These are phyloP conservation scores for Rhodotorula paludigena DNA, from an alignment of 768 basidiomycete genomes.

Conservation along the genomic window DNA sequence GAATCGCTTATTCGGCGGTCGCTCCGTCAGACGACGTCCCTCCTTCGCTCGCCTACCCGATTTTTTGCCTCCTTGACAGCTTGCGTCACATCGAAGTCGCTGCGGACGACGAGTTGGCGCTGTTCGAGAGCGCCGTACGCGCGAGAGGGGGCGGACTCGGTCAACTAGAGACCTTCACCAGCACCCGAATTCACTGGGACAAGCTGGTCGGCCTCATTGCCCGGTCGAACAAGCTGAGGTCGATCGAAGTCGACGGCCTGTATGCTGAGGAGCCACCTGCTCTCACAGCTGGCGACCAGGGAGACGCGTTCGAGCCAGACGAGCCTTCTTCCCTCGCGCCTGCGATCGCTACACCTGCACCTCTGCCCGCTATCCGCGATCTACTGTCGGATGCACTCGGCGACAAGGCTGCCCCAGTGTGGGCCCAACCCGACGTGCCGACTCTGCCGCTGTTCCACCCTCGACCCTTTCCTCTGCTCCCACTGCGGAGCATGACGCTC, in stretches of 20 bases:
- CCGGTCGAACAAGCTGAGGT: too few species aligned
- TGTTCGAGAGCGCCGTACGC: background rate
- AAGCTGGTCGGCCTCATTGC: background rate
- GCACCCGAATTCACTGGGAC: constrained; percentile 2
- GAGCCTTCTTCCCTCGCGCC: too few species aligned
- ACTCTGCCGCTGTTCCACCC: too few species aligned
- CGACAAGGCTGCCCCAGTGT: too few species aligned
- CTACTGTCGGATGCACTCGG: too few species aligned
- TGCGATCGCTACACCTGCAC: too few species aligned
- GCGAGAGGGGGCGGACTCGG: background rate
- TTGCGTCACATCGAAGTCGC: background rate
- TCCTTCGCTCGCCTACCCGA: background rate
- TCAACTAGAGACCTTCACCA: background rate
- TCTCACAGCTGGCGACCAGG: too few species aligned
- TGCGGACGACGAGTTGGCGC: background rate
- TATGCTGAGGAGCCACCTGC: too few species aligned
- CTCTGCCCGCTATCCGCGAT: too few species aligned
- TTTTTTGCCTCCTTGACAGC: constrained; percentile 1
- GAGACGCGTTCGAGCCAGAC: too few species aligned
- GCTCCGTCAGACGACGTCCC: background rate
- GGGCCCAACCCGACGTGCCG: too few species aligned
- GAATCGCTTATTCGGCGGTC: background rate
- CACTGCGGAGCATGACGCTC: background rate
- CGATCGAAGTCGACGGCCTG: too few species aligned
- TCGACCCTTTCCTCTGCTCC: background rate